Conservation (phyloP, 2,329 filamentous ascomycete species). For the Mollisia scopiformis region DNA sequence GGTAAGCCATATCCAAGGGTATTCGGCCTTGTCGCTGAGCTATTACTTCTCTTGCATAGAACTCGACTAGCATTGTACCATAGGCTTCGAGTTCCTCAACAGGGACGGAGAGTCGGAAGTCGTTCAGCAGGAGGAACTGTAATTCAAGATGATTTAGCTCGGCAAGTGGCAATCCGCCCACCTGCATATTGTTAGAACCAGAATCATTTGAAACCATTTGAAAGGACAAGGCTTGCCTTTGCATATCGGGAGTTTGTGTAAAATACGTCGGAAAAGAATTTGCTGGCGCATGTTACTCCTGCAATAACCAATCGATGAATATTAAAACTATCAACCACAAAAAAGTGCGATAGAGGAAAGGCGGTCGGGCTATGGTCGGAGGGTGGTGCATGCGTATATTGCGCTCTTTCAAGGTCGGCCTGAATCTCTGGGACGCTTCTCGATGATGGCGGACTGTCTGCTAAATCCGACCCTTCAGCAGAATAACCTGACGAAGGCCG, state of each 20-base stretch:
- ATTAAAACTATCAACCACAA: conserved; percentile 98
- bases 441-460: conserved; percentile 31
- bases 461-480: conserved; percentile 35
- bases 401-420: conserved; percentile 30
- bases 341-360: conserved; percentile 65
- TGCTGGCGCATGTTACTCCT: conserved; percentile 96
- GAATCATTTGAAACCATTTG: not conserved
- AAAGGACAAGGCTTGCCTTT: conserved; percentile 65
- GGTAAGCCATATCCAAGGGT: conserved; percentile 30
- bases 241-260: conserved; percentile 99
- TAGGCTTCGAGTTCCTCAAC: conserved; percentile 97
- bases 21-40: conserved; percentile 48
- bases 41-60: conserved; percentile 91
- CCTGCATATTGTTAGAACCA: conserved; percentile 54
- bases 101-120: conserved; percentile 90
- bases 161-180: conserved; percentile 86
- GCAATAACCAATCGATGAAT: conserved; percentile 96
- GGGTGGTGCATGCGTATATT: conserved; percentile 32
- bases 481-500: conserved; percentile 33
- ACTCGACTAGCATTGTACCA: conserved; percentile 97
- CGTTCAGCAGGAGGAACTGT: conserved; percentile 93
- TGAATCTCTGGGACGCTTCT: conserved; percentile 32
- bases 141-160: conserved; percentile 96
- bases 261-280: conserved; percentile 98
- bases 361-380: conserved; percentile 23